These are phyloP conservation scores for Ceratonia siliqua DNA, from an alignment of 306 rosid species.

Conservation along the genomic window DNA sequence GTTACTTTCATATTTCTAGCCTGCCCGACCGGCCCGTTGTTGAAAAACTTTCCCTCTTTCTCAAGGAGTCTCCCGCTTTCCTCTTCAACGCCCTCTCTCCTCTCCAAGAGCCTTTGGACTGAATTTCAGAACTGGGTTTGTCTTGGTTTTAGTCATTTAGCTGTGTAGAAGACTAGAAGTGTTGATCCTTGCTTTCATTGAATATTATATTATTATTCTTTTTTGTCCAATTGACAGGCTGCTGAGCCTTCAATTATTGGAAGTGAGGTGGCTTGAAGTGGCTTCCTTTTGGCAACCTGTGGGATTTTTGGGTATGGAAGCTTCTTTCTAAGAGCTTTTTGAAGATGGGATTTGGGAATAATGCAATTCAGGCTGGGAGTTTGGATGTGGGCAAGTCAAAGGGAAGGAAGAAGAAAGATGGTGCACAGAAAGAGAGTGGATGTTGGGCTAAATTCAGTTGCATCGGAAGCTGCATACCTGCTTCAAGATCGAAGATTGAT, in stretches of 20 bases:
- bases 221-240: constrained; percentile 2
- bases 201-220: neutral
- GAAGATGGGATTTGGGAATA: constrained; percentile 72
- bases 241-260: constrained; percentile 29
- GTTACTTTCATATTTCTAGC: constrained; percentile 24
- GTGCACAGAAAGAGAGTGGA: constrained; percentile 53
- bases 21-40: constrained; percentile 48
- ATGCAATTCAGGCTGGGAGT: constrained; percentile 65
- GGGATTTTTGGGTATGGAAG: constrained; percentile 36
- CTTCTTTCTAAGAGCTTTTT: constrained; percentile 30
- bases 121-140: constrained; percentile 25
- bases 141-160: neutral
- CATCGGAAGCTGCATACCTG: constrained; percentile 68
- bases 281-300: constrained; percentile 18
- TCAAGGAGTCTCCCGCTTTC: constrained; percentile 48
- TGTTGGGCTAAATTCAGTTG: constrained; percentile 68
- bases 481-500: no score
- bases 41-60: constrained; percentile 41
- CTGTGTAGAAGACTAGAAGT: constrained; percentile 17
- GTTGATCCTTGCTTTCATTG: constrained; percentile 21
- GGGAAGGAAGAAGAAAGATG: constrained; percentile 49
- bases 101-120: constrained; percentile 25
- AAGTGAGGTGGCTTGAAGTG: constrained; percentile 23
- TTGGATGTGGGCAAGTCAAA: constrained; percentile 65
- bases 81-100: constrained; percentile 32